phyloP scores from a whole-genome alignment of 257 asterid species.

The Capsicum rhomboideum region DNA sequence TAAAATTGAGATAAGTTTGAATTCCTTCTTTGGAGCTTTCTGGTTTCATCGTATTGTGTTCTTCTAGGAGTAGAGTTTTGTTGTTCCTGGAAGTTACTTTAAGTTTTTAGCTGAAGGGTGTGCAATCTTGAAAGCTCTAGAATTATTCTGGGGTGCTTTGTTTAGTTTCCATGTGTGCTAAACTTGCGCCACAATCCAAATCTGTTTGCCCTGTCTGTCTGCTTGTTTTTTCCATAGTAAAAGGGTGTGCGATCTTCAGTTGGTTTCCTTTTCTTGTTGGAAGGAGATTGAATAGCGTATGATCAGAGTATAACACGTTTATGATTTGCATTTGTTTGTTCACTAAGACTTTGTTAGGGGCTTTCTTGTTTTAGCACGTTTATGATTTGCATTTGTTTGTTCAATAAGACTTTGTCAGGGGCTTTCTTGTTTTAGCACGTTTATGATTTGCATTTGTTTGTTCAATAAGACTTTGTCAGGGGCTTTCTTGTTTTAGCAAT shows the following conservation, averaged over 20 bases:
- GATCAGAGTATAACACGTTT: neutral
- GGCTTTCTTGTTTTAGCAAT: neutral
- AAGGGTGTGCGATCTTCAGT: neutral
- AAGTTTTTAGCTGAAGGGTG: neutral
- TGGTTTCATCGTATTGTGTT: neutral
- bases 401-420: neutral
- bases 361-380: neutral
- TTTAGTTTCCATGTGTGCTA: neutral
- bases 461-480: neutral
- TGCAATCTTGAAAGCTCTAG: neutral
- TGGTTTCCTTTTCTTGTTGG: neutral
- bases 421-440: neutral
- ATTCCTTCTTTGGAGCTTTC: neutral
- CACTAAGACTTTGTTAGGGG: neutral
- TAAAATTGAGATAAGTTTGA: neutral
- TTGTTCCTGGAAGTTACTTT: neutral
- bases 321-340: neutral
- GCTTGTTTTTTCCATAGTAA: neutral
- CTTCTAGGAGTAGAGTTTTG: neutral
- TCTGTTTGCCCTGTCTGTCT: too few species aligned
- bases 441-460: too few species aligned
- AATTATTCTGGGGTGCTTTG: neutral
- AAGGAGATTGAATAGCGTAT: neutral
- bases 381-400: neutral
- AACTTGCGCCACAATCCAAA: neutral